Base-by-base conservation (phyloP, 345 rosid species). In the Syzygium aqueum region DNA sequence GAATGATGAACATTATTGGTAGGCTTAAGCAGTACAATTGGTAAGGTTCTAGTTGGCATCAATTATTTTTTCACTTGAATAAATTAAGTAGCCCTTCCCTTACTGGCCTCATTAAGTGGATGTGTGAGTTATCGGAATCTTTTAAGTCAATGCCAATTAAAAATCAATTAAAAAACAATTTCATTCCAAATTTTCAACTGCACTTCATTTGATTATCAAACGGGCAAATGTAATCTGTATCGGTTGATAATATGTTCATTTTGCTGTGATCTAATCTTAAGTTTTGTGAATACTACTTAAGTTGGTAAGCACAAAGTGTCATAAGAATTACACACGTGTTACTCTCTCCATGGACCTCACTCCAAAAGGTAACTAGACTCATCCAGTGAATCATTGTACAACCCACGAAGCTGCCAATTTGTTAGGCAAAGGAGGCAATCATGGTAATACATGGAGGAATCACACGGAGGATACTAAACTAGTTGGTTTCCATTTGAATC, bases 231-330 rank as follows among this genome's bases (percentile, higher is more conserved):
- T 59, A 59, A 59, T 28, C 27, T 59, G 8, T 0, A 2, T 27
- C 6, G 8, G 25, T 59, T 27, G 8, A 59, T 27, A 27, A 27
- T 15, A 59, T 27, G 33, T 2, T 27, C 17, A 27, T 12, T 27
- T 59, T 2, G 28, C 13, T 0, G 0, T 59, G 67, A 59, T 27
- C 67, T 33, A 12, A 27, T 59, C 12, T 8, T 25, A 59, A 59
- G 67, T 59, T 27, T 59, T 59, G 8, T 0, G 0, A 59, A 59
- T 59, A 14, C 2, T 13, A 25, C 0, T 59, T 11, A 5, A 25
- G 65, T 59, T 27, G 65, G 65, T 30, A 59, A 59, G 27, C 30
- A 27, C 65, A 59, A 59, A 11, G 2, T 59, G 27, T 27, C 33
- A 27, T 59, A 12, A 59, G 33, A 27, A 0, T 27, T 59, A 28